Conservation (phyloP, 148 eudicot species). For the Dysphania ambrosioides region DNA sequence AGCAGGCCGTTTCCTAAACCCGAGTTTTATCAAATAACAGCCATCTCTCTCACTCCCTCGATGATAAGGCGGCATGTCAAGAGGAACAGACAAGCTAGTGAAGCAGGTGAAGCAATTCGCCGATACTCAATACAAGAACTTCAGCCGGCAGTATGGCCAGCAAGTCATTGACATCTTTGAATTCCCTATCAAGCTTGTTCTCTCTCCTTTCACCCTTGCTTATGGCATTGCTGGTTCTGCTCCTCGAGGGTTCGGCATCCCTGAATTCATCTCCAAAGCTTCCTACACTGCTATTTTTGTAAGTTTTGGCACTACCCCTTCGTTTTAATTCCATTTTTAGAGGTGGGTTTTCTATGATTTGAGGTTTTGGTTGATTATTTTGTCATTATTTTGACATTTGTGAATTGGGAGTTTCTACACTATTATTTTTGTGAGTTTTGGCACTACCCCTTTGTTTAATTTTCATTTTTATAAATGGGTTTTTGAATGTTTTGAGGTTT, state of each 20-base stretch:
- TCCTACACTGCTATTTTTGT: conserved; percentile 74
- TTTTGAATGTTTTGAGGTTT: background rate
- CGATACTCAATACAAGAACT: conserved; percentile 40
- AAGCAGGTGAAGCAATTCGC: conserved; percentile 36
- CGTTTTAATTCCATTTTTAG: background rate
- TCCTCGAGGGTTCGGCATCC: conserved; percentile 84
- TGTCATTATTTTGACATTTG: background rate
- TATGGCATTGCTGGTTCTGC: conserved; percentile 75
- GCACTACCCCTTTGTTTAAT: background rate
- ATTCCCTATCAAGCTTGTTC: conserved; percentile 54
- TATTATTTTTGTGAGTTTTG: conserved; percentile 56
- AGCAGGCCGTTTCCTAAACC: too few relatives aligned
- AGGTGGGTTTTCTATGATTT: conserved; percentile 2
- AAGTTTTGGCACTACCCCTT: conserved; percentile 16
- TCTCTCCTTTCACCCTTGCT: conserved; percentile 76
- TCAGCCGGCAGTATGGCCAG: conserved; percentile 48
- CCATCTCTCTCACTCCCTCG: background rate
- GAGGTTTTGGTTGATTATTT: background rate
- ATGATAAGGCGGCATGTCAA: conserved; percentile 31
- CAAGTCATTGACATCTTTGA: conserved; percentile 51
- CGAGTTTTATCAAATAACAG: background rate
- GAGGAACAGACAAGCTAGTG: conserved; percentile 39
- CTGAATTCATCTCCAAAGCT: conserved; percentile 72
- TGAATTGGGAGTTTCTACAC: too few relatives aligned
- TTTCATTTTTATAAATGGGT: background rate